These are phyloP conservation scores for Cornus kousa DNA, from an alignment of 148 eudicot species.

Conservation along the genomic window DNA sequence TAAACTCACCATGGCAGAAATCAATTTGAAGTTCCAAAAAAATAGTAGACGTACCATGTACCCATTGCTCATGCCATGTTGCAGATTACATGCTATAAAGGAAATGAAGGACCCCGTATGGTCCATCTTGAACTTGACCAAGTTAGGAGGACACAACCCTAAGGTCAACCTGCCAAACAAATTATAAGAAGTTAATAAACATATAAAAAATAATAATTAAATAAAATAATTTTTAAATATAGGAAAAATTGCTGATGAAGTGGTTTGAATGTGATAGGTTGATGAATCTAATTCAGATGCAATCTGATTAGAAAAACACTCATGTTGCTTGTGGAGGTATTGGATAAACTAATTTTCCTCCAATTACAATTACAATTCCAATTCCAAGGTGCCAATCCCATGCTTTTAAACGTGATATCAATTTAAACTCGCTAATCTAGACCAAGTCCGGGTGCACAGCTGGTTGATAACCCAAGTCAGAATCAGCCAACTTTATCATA, in stretches of 20 bases:
- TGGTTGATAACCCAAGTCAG: not conserved
- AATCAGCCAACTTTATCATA: not conserved
- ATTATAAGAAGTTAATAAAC: not conserved
- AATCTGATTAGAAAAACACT: constrained; percentile 14
- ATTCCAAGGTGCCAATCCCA: too few species aligned
- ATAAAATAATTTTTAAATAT: not conserved
- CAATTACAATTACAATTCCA: too few species aligned
- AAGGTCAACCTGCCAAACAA: constrained; percentile 1
- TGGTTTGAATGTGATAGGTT: not conserved
- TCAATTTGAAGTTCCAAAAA: not conserved
- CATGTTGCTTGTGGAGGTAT: too few species aligned
- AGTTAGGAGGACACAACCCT: not conserved
- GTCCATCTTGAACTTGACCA: not conserved
- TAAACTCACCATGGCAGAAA: not conserved
- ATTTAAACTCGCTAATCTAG: not conserved
- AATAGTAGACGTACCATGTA: not conserved
- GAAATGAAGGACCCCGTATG: not conserved
- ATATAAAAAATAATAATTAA: not conserved
- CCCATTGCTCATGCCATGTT: not conserved
- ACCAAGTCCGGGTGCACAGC: too few species aligned
- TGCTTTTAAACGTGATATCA: too few species aligned
- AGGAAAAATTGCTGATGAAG: not conserved
- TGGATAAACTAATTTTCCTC: too few species aligned
- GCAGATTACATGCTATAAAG: not conserved
- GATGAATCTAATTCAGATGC: not conserved